phyloP scores from a whole-genome alignment of 2,329 filamentous ascomycete genomes.

The Huntiella abstrusa region DNA sequence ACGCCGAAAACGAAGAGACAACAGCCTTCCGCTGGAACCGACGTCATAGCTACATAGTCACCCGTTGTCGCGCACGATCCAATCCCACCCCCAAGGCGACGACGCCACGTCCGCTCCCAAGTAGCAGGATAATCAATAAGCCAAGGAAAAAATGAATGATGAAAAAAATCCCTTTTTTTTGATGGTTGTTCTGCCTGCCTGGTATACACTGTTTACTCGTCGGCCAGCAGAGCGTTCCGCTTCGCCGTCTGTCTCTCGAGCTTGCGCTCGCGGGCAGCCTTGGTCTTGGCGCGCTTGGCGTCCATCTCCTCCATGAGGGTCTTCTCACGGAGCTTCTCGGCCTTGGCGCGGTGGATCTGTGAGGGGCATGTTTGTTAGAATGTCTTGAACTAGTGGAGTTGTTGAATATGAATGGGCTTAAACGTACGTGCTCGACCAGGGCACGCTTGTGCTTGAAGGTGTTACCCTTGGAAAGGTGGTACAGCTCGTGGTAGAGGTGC shows the following conservation, averaged over 20 bases:
- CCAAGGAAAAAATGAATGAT: slow-evolving; percentile 5
- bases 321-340: slow-evolving; percentile 93
- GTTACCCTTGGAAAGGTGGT: slow-evolving; percentile 99
- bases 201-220: slow-evolving; percentile 23
- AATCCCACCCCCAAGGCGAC: too few species aligned
- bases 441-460: slow-evolving; percentile 99
- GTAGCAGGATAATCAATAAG: too few species aligned
- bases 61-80: too few species aligned
- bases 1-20: too few species aligned
- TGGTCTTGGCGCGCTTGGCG: slow-evolving; percentile 99
- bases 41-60: too few species aligned
- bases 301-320: slow-evolving; percentile 99
- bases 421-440: slow-evolving; percentile 97
- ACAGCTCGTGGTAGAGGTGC: slow-evolving; percentile 99
- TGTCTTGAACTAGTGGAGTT: not conserved
- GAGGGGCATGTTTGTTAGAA: slow-evolving; percentile 2
- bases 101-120: too few species aligned
- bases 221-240: slow-evolving; percentile 68
- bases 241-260: slow-evolving; percentile 79
- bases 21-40: too few species aligned
- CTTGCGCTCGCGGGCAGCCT: slow-evolving; percentile 98
- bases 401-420: not conserved
- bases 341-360: slow-evolving; percentile 99
- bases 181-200: slow-evolving; percentile 12
- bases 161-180: slow-evolving; percentile 11